phyloP scores from a whole-genome alignment of 352 stramenopile species.

The Phytophthora sp. region DNA sequence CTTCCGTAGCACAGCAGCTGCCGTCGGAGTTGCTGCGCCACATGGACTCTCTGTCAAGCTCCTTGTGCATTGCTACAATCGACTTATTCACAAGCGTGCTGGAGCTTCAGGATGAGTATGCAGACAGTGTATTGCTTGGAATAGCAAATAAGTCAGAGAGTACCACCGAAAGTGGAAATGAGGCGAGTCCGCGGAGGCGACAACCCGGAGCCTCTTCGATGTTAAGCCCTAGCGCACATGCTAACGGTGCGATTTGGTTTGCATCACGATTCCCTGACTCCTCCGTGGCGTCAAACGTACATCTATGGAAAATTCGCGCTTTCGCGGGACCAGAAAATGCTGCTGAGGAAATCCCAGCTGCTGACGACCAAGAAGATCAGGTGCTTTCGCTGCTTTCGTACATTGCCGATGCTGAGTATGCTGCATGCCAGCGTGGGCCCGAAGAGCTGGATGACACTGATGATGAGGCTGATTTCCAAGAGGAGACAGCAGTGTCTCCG shows the following conservation, averaged over 20 bases:
- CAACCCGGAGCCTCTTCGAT: conserved; percentile 11
- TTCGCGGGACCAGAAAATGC: conserved; percentile 54
- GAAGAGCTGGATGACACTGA: conserved; percentile 56
- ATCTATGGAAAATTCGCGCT: conserved; percentile 82
- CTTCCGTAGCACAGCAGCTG: conserved; percentile 47
- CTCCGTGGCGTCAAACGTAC: conserved; percentile 73
- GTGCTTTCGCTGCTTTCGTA: conserved; percentile 86
- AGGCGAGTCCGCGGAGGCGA: conserved; percentile 23
- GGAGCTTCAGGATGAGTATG: conserved; percentile 66
- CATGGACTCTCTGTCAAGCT: conserved; percentile 82
- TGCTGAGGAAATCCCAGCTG: conserved; percentile 65
- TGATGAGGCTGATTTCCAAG: conserved; percentile 47
- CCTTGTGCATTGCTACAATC: conserved; percentile 82
- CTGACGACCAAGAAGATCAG: conserved; percentile 69
- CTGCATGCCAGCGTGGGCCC: conserved; percentile 63
- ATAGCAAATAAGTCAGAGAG: conserved; percentile 11
- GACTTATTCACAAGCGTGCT: conserved; percentile 82
- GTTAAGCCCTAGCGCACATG: conserved; percentile 18
- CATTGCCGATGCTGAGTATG: conserved; percentile 84
- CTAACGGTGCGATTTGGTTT: conserved; percentile 76
- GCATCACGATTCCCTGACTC: conserved; percentile 82
- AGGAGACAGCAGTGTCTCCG: conserved; percentile 15
- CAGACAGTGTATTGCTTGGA: conserved; percentile 63
- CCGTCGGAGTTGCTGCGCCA: conserved; percentile 75
- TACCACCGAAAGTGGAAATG: conserved; percentile 12